Conservation (phyloP, 192 early-diverging fungal genomes). For the Coemansia sp. region DNA sequence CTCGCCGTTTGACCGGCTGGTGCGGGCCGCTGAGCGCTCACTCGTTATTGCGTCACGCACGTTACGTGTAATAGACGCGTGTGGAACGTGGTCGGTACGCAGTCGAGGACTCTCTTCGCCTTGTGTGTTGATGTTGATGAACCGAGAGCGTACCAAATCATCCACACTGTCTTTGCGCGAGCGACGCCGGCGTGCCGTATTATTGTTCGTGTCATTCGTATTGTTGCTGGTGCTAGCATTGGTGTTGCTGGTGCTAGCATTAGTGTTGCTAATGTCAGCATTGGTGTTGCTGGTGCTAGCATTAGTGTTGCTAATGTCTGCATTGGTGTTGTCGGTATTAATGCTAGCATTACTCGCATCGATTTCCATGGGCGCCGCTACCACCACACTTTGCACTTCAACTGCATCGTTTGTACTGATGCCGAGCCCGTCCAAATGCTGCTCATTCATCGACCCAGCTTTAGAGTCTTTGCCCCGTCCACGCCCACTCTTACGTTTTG, state of each 20-base stretch:
- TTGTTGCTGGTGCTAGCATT: slow-evolving; percentile 1
- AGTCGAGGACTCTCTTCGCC: neutral
- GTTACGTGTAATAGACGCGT: slow-evolving; percentile 37
- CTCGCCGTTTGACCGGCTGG: neutral
- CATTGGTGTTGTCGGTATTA: too few species aligned
- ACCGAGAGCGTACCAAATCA: slow-evolving; percentile 48
- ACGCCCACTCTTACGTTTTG: neutral
- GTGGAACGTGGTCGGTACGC: slow-evolving; percentile 4
- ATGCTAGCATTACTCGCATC: neutral
- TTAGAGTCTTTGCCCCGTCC: slow-evolving; percentile 8
- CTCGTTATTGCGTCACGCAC: slow-evolving; percentile 41
- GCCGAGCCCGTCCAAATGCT: neutral
- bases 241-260: neutral
- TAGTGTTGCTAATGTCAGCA: slow-evolving; percentile 4
- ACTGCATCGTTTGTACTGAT: neutral
- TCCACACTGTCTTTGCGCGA: slow-evolving; percentile 51
- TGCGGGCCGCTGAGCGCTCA: slow-evolving; percentile 24
- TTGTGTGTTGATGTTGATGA: slow-evolving; percentile 21
- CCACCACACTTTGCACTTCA: neutral
- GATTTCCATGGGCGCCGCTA: too few species aligned
- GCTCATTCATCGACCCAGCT: neutral
- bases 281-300: neutral
- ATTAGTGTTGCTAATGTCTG: neutral
- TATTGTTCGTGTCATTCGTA: neutral
- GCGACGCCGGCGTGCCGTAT: slow-evolving; percentile 13